Evolutionary conservation across 352 stramenopile genomes (phyloP).

Genomic region (Saprolegnia parasitica): DNA sequence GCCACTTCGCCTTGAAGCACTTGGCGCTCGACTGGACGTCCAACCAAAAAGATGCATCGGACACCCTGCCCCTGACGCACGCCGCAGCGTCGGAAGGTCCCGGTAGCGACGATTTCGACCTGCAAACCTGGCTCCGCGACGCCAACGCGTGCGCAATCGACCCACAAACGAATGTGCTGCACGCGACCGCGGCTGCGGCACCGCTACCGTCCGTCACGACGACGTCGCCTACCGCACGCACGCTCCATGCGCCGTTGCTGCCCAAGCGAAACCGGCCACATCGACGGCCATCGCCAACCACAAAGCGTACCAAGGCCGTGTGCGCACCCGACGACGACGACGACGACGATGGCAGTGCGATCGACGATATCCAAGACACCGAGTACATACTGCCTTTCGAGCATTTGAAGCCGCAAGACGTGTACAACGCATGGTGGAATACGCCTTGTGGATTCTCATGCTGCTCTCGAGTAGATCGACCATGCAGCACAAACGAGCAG

Average conservation of each 20-base stretch:
- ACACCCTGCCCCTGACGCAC: too few species aligned
- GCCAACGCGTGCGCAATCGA: not conserved
- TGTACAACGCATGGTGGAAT: not conserved
- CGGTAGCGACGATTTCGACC: not conserved
- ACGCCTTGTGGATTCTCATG: not conserved
- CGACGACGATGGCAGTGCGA: not conserved
- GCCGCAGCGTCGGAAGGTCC: too few species aligned
- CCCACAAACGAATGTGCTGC: not conserved
- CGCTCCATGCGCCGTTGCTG: too few species aligned
- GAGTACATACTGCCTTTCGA: not conserved
- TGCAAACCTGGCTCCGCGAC: not conserved
- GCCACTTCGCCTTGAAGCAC: not conserved
- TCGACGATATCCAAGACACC: not conserved
- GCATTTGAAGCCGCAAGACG: not conserved
- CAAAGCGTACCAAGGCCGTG: not conserved
- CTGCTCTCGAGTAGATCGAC: not conserved
- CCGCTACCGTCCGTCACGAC: too few species aligned
- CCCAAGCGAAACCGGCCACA: too few species aligned
- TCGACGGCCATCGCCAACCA: too few species aligned
- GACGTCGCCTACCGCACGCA: too few species aligned
- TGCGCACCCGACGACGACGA: not conserved
- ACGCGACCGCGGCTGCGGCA: not conserved
- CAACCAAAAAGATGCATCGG: too few species aligned
- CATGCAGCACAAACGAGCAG: not conserved
- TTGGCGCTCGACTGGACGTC: too few species aligned